Base-by-base conservation (phyloP, 768 basidiomycete species). In the Kwoniella botswanensis region DNA sequence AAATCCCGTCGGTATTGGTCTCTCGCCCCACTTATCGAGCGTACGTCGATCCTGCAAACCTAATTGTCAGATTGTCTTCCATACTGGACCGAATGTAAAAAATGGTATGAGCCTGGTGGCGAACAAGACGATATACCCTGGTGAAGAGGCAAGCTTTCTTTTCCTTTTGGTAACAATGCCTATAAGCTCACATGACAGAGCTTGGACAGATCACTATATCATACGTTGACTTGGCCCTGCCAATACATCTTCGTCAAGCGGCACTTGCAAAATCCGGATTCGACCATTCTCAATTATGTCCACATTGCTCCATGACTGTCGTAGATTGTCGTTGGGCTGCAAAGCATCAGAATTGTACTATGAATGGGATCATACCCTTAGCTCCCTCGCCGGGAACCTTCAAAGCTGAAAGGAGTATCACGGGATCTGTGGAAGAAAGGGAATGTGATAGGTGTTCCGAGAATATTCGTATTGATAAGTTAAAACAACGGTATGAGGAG, bases 21-120 rank as follows among this genome's bases (percentile, higher is more conserved):
- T 65, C 0, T 65, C 53, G 3, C 64, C 52, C 15, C 0, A 10
- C 2, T 9, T 65, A 5, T 56, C 64, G 15, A 55, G 13, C 3
- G 13, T 65, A 18, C 64, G 54, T 11, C 64, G 57, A n/a, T 65
- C 64, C 18, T 65, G 64, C 56, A 17, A 41, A 44, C 64, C 64
- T 2, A 65, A 65, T 22, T 24, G 24, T 43, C 50, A 55, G n/a
- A 24, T 65, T 6, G 41, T 65, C 15, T 65, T 65, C 41, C 64
- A 13, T 17, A 7, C 7, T 13, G 22, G 29, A 7, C 64, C 64
- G 3, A 42, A 24, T 1, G 18, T 2, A 2, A 57, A 65, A 24
- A 3, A 18, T 10, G 41, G 22, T 13, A 56, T 65, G 54, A 52
- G 22, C 12, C 17, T 65, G n/a, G 54, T 57, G 4, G 64, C 54